Base-by-base conservation (phyloP, 2,329 filamentous ascomycete genomes). In the Penicillium sp. region DNA sequence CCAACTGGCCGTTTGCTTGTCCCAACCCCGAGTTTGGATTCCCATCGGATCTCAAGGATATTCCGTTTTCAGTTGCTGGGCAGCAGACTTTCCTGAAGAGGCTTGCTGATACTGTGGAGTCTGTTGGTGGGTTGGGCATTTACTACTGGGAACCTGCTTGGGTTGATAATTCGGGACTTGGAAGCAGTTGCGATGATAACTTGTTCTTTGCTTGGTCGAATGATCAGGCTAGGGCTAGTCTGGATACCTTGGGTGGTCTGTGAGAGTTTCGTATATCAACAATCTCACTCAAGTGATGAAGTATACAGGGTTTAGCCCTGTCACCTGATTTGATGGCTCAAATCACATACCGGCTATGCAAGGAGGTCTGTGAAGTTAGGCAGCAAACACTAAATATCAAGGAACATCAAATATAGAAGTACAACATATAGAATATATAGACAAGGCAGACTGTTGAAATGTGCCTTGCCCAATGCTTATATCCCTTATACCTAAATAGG, bases 71-170 rank as follows among this genome's bases (percentile, higher is more conserved):
- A 3, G 82, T 80, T 0, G 83, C 78, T 0, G 89, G 89, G 0
- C 89, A 91, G 77, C 74, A 75, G 1, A 79, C 78, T 2, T 91
- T 86, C 73, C 73, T 91, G 53, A 77, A 83, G 71, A 75, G 82
- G 57, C 79, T 91, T 19, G 86, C 86, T 0, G 75, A 75, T 1
- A 76, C 85, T 1, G 81, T 90, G 0, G 75, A 77, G 1, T 79
- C 74, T 1, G 81, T 85, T 0, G 79, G 81, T 1, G 86, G 86
- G 0, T 72, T 77, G 29, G 89, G 87, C 0, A 44, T 91, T 8
- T 90, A 87, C 61, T 91, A 90, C 64, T 91, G 88, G 88, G 88
- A 91, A 70, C 87, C 87, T 0, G 85, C 83, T 0, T 91, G 87
- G 87, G 78, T 90, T 61, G 78, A 85, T 42, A 90, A 89, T 72